Conservation (phyloP, 78 protist genomes). For the Monosiga brevicollis region DNA sequence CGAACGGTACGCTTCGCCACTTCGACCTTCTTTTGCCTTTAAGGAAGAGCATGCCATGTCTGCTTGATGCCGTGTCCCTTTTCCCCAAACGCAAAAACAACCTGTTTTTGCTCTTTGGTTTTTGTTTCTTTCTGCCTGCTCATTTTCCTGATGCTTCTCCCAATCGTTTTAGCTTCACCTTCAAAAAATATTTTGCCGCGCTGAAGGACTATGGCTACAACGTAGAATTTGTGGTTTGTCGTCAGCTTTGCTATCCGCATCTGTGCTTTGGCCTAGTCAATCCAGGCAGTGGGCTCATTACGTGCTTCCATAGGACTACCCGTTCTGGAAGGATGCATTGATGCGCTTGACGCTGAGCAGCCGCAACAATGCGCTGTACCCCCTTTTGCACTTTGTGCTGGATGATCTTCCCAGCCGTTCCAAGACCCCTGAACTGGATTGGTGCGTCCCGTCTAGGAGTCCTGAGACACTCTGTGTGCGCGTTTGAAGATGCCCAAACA, state of each 20-base stretch:
- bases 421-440: background rate
- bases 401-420: constrained; percentile 27
- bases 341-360: background rate
- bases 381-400: constrained; percentile 33
- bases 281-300: background rate
- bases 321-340: constrained; percentile 14
- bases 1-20: background rate
- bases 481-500: background rate
- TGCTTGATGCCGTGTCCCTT: background rate
- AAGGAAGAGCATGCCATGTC: background rate
- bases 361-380: constrained; percentile 19
- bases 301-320: background rate
- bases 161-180: too few relatives aligned
- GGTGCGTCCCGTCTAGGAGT: too few relatives aligned
- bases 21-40: background rate
- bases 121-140: too few relatives aligned
- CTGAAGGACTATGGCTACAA: background rate
- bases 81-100: background rate
- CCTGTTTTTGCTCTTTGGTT: too few relatives aligned
- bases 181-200: too few relatives aligned
- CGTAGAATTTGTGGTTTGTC: background rate
- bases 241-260: background rate
- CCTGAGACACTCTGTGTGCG: background rate
- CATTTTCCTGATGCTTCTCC: too few relatives aligned
- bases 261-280: background rate